Evolutionary conservation across 1,284 basidiomycete species (phyloP).

Genomic region (Moesziomyces globuligerus): DNA sequence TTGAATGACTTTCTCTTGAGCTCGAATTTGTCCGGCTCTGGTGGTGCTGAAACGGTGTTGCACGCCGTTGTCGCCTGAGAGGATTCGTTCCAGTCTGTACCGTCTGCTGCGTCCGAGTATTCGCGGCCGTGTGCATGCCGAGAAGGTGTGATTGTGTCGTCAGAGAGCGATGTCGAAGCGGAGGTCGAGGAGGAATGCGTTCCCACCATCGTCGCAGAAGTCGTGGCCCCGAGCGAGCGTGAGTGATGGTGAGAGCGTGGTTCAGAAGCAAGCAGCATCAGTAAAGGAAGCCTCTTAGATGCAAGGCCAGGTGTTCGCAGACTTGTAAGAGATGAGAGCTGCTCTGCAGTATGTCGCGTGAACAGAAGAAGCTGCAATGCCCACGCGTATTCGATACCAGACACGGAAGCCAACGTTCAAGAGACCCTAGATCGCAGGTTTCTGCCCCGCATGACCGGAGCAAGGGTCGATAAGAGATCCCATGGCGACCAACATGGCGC

Average conservation of each 20-base stretch:
- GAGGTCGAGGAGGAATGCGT: slow-evolving; percentile 2
- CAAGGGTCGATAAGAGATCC: too few relatives aligned
- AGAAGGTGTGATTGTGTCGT: slow-evolving; percentile 1
- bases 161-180: slow-evolving; percentile 7
- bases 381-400: too few relatives aligned
- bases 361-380: too few relatives aligned
- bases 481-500: not conserved
- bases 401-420: too few relatives aligned
- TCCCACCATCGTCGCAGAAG: not conserved
- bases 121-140: not conserved
- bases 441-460: too few relatives aligned
- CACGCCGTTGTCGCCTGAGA: slow-evolving; percentile 3
- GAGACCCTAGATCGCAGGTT: too few relatives aligned
- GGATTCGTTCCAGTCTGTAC: not conserved
- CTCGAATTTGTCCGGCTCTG: not conserved
- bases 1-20: slow-evolving; percentile 6
- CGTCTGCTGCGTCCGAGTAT: not conserved
- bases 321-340: not conserved
- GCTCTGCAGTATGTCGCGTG: too few relatives aligned
- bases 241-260: too few relatives aligned
- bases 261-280: not conserved
- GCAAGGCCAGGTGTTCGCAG: not conserved
- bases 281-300: not conserved
- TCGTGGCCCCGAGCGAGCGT: not conserved
- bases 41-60: not conserved